Base-by-base conservation (phyloP, 192 early-diverging fungal species). In the Coemansia sp. region DNA sequence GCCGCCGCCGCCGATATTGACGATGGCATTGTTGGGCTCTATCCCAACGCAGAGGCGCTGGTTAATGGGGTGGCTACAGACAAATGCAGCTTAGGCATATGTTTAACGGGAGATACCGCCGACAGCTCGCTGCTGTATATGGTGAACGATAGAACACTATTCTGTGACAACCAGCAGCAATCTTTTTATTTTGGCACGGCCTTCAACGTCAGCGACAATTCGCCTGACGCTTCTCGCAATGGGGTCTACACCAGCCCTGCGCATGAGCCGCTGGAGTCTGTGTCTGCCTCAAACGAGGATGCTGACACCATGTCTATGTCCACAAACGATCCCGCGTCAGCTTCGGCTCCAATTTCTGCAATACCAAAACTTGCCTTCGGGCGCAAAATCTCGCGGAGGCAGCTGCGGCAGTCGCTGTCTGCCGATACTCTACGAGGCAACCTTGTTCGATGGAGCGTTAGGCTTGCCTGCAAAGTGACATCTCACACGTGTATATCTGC, bases 321-420 rank as follows among this genome's bases (percentile, higher is more conserved):
- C 29, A 32, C 29, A 14, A 29, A 15, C 52, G 14, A 32, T 29
- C 25, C 52, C 9, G 52, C 23, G 19, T 29, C 29, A 3, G 29
- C 29, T 29, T 29, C 29, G 3, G 29, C 29, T 29, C 25, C 22
- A 19, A 29, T 22, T 32, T 5, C 22, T 9, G 23, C 48, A 20
- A 23, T 29, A 8, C 2, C 15, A 13, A 33, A 15, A 17, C 17
- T 19, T 7, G 19, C 40, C 11, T 48, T 43, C 2, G 62, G 57
- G 40, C 67, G 62, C n/a, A 49, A 61, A 17, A 52, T 74, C 23
- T 68, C 77, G 13, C 77, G 77, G 9, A 65, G 69, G 4, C 56
- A 62, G 33, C 65, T 80, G 4, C 58, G 61, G 5, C 62, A 71
- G 38, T 65, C 72, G 36, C 58, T 80, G 41, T 13, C 40, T 7